Evolutionary conservation across 176 grass and related monocot genomes (phyloP), one percentile per base, ranked within the genome.

Genomic region (Aegilops longissima): DNA sequence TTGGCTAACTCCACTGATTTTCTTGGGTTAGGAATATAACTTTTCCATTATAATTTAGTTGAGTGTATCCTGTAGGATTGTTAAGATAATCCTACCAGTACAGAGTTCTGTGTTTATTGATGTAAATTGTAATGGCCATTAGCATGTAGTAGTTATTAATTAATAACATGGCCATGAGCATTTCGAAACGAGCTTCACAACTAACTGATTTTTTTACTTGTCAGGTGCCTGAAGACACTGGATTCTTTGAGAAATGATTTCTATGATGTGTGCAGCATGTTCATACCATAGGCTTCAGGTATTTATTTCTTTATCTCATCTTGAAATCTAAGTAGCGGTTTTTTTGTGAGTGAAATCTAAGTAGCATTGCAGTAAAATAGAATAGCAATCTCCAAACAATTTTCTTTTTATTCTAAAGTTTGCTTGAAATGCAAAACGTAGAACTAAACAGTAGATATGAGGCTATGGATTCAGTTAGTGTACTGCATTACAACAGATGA

Each of bases 231-330:
- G 9, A 80, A 47, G 58, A 59, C 84, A 5, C 66, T 97, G 64
- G 73, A 91, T 25, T 44, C 35, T 11, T 73, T 86, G n/a, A 93
- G 63, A 79, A 69, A 9, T 93, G 89, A 88, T 51, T 97, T 90
- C 76, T 84, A 93, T 86, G 87, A 82, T 38, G 38, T 93, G 6
- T 84, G 86, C 34, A 80, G 38, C 78, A 88, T 88, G 84, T 90
- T 65, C 85, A 80, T 13, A 81, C 36, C 51, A 88, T 97, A 90
- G 91, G 84, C 81, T 95, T 80, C 87, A 95, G 95, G 95, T 97
- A 92, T 52, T 86, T 66, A 18, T 23, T 77, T 76, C 5, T 52
- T 13, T 71, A 34, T 67, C 63, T 61, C 7, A 20, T 73, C 6
- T 39, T 13, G 42, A 29, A 44, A 34, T 23, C 1, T 18, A 6